A percentile compares a stretch with the other conserved stretches of the same genome.
Evolutionary conservation across 768 basidiomycete species (phyloP).

Genomic region (Xerocomellus intermedius): DNA sequence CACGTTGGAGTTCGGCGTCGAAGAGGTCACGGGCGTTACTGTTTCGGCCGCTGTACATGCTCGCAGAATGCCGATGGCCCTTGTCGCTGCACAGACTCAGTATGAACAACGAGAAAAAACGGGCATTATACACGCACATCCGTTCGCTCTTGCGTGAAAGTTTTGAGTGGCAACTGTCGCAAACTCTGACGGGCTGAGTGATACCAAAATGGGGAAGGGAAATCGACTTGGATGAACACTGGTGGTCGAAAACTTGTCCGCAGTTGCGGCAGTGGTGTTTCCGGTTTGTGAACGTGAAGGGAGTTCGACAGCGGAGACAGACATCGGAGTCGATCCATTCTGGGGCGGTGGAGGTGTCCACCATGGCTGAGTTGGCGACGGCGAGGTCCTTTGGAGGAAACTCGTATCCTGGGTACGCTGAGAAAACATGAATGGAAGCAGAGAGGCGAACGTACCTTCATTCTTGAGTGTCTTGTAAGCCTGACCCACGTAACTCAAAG

Average conservation of each 20-base stretch:
- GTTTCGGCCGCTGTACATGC: constrained; percentile 53
- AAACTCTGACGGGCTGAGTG: constrained; percentile 87
- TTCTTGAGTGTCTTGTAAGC: constrained; percentile 72
- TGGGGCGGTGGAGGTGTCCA: constrained; percentile 87
- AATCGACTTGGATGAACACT: constrained; percentile 82
- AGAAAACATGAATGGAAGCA: background rate
- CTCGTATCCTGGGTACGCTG: constrained; percentile 54
- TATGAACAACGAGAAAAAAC: background rate
- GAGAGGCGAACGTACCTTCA: constrained; percentile 56
- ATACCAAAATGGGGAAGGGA: constrained; percentile 93
- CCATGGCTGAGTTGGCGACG: constrained; percentile 75
- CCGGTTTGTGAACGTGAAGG: constrained; percentile 93
- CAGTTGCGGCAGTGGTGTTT: constrained; percentile 99
- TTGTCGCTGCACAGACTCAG: constrained; percentile 36
- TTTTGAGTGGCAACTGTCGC: constrained; percentile 86
- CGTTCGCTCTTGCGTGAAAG: constrained; percentile 63
- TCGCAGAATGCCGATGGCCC: constrained; percentile 53
- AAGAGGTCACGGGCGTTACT: constrained; percentile 58
- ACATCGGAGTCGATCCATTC: constrained; percentile 98
- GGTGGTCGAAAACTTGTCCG: constrained; percentile 93
- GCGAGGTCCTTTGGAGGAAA: constrained; percentile 81
- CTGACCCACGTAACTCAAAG: constrained; percentile 71
- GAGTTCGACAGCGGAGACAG: constrained; percentile 86
- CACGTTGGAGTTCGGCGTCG: constrained; percentile 89
- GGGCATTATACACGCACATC: constrained; percentile 37